Evolutionary conservation across 176 grass and related monocot genomes (phyloP).

Genomic region (sorghum (Sorghum bicolor)): Sorghum_bicolor_NCBIv3 NC_012870.2:78603501-78604000

Average conservation of each 20-base stretch:
- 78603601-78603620: slow-evolving; percentile 48
- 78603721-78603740: slow-evolving; percentile 71
- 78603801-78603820: slow-evolving; percentile 82
- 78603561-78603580: slow-evolving; percentile 83
- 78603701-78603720: slow-evolving; percentile 62
- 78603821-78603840: slow-evolving; percentile 83
- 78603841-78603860: slow-evolving; percentile 75
- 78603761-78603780: slow-evolving; percentile 98
- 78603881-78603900: slow-evolving; percentile 92
- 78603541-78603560: slow-evolving; percentile 73
- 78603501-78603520: slow-evolving; percentile 64
- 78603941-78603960: slow-evolving; percentile 68
- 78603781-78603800: slow-evolving; percentile 85
- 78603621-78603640: slow-evolving; percentile 60
- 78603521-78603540: slow-evolving; percentile 82
- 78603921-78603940: slow-evolving; percentile 91
- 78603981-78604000: slow-evolving; percentile 98
- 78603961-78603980: slow-evolving; percentile 67
- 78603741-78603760: slow-evolving; percentile 75
- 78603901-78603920: slow-evolving; percentile 61
- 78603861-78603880: slow-evolving; percentile 83
- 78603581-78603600: slow-evolving; percentile 75
- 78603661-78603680: slow-evolving; percentile 77
- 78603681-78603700: slow-evolving; percentile 65
- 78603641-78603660: slow-evolving; percentile 65